These are phyloP conservation scores for Angophora floribunda DNA, from an alignment of 345 rosid genomes.

Conservation along the genomic window DNA sequence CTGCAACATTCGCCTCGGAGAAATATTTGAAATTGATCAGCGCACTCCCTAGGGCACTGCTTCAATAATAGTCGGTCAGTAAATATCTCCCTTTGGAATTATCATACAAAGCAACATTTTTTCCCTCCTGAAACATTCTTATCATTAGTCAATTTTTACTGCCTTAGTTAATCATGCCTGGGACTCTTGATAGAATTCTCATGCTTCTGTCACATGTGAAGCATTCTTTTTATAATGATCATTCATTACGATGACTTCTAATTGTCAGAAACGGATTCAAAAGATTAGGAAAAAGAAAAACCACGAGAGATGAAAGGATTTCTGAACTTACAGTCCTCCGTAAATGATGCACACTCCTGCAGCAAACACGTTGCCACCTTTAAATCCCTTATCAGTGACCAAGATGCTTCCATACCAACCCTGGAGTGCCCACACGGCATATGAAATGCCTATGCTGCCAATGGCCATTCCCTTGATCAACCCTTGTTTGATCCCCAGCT, in stretches of 20 bases:
- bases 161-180: background rate
- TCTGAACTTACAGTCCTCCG: conserved; percentile 8
- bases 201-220: background rate
- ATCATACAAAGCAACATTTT: background rate
- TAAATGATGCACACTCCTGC: conserved; percentile 5
- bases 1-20: background rate
- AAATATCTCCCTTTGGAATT: background rate
- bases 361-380: conserved; percentile 5
- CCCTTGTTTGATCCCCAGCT: conserved; percentile 14
- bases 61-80: background rate
- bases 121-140: background rate
- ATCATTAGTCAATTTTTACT: background rate
- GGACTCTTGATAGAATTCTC: background rate
- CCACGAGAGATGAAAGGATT: background rate
- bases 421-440: conserved; percentile 13
- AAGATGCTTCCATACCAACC: conserved; percentile 10
- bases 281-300: background rate
- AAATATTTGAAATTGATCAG: conserved; percentile 7
- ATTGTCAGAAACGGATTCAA: background rate
- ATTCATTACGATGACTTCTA: background rate
- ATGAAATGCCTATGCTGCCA: conserved; percentile 5
- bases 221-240: background rate
- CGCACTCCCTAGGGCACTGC: conserved; percentile 12
- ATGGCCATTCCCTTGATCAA: conserved; percentile 13
- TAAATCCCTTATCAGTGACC: conserved; percentile 1